A percentile compares a stretch with the other conserved stretches of the same genome.
Evolutionary conservation across 345 rosid species (phyloP).

Genomic region (Chamaenerion angustifolium): DNA sequence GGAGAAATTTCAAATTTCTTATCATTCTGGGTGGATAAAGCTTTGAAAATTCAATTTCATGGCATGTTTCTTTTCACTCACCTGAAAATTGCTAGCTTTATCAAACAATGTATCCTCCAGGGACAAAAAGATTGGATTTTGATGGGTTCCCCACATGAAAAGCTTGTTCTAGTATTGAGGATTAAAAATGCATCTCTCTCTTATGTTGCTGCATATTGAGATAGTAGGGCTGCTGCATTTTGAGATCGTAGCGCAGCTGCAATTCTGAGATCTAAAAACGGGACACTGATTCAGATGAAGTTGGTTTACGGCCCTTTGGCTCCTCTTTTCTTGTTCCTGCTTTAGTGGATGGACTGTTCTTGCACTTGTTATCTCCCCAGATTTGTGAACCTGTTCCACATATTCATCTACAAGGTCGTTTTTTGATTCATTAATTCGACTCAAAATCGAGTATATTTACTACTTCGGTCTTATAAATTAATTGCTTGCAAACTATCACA

Average conservation of each 20-base stretch:
- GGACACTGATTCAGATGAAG: slow-evolving; percentile 69
- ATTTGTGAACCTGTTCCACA: slow-evolving; percentile 69
- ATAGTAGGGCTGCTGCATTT: neutral
- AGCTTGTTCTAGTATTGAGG: neutral
- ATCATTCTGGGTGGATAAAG: no score
- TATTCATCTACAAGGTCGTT: slow-evolving; percentile 65
- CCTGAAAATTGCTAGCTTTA: no score
- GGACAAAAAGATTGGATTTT: no score
- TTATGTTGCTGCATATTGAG: no score
- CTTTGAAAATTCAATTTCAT: no score
- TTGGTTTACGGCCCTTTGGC: slow-evolving; percentile 70
- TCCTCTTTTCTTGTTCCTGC: slow-evolving; percentile 56
- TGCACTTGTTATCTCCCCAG: slow-evolving; percentile 62
- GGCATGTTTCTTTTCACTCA: no score
- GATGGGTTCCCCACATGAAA: no score
- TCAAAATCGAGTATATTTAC: slow-evolving; percentile 3
- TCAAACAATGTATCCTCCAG: no score
- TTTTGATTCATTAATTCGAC: slow-evolving; percentile 1
- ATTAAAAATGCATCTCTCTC: neutral
- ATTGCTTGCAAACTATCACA: slow-evolving; percentile 10
- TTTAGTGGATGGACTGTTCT: slow-evolving; percentile 77
- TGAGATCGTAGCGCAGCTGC: slow-evolving; percentile 53
- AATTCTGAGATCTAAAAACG: slow-evolving; percentile 68
- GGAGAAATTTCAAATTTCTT: no score
- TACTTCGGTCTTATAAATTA: neutral